Base-by-base conservation (phyloP, 371 early-diverging fungal species). In the Globomyces sp. region DNA sequence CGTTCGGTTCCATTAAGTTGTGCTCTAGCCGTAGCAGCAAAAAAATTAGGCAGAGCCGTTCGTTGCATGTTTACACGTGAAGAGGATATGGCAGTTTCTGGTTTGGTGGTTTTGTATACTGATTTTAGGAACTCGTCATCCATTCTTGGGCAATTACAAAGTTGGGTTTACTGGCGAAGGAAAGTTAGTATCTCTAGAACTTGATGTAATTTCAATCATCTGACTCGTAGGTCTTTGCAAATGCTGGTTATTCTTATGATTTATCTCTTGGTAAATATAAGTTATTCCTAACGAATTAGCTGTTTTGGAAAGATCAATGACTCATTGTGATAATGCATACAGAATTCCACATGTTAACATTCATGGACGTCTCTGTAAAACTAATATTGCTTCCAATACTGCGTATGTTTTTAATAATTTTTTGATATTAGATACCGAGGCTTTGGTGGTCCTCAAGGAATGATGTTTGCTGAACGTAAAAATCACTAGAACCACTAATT, bases 371-470 rank as follows among this genome's bases (percentile, higher is more conserved):
- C 71, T 88, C 37, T 90, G 90, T 73, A 85, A 84, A 58, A 90
- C 92, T 58, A 90, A 90, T 79, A 76, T 85, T 46, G 86, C 85
- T 65, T 84, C 87, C 61, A 90, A 90, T 75, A 90, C 91, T 6
- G 90, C 92, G 1, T 77, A 24, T 24, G 24, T 0, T 24, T 24
- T 24, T 24, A 0, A 24, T 24, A 24, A 24, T 24, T 24, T 24
- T 0, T 24, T 24, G 24, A 24, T 24, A 24, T 24, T 24, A 24
- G 24, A 24, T 24, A 89, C 80, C 82, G 90, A 66, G 83, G 89
- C 36, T 90, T 89, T 68, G 90, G 90, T 58, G 86, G 85, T 37
- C 89, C 90, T 55, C 90, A 92, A 74, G 90, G 87, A 13, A 87
- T 88, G 87, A 76, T 90, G 68, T 73, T 90, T 46, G 77, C 81